Evolutionary conservation across 345 rosid genomes (phyloP).

Genomic region (Dipteronia sinensis): DNA sequence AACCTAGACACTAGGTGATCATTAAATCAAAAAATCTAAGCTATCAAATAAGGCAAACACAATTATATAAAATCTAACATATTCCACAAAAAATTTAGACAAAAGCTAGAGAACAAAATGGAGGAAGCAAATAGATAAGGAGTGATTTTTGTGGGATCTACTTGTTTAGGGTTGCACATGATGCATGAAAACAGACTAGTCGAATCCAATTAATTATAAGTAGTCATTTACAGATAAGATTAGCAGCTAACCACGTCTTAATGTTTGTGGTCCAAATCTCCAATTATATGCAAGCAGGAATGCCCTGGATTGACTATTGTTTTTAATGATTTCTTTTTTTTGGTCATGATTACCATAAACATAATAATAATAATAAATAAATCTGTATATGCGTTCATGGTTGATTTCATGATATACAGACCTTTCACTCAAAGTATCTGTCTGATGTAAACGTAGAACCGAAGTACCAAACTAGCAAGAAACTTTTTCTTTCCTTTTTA

Average conservation of each 20-base stretch:
- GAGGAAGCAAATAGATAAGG: neutral
- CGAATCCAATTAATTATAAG: neutral
- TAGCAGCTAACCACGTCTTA: neutral
- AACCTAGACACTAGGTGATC: too few relatives aligned
- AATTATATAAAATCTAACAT: neutral
- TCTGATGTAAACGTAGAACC: neutral
- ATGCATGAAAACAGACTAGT: neutral
- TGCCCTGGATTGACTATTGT: neutral
- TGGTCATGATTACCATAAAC: neutral
- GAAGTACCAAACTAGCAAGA: neutral
- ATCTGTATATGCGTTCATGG: too few relatives aligned
- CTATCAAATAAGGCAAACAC: too few relatives aligned
- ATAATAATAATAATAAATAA: too few relatives aligned
- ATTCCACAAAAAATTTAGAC: neutral
- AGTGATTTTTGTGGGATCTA: neutral
- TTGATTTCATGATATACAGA: neutral
- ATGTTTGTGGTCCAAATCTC: neutral
- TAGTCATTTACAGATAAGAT: neutral
- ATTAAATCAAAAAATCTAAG: too few relatives aligned
- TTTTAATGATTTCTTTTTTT: neutral
- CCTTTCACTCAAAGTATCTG: neutral
- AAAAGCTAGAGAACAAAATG: neutral
- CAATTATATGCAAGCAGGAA: neutral
- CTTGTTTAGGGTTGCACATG: neutral
- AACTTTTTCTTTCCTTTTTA: neutral